Evolutionary conservation across 2,329 filamentous ascomycete species (phyloP).

Genomic region (Colletotrichum theobromicola): DNA sequence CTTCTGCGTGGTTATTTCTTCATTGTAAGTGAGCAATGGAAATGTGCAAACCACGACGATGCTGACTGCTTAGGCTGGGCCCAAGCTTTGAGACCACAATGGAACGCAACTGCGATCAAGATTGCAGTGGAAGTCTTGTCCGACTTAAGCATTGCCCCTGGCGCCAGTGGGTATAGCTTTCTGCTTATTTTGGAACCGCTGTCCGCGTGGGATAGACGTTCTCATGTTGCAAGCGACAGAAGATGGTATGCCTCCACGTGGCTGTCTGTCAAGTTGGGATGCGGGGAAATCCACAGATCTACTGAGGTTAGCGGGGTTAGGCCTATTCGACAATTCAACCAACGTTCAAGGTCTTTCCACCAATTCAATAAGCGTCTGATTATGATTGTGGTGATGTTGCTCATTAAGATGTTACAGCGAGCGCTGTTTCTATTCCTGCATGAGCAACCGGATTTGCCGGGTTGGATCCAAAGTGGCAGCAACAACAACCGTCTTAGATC

Average conservation of each 20-base stretch:
- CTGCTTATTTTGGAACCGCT: neutral
- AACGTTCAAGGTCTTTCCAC: neutral
- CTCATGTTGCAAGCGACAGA: neutral
- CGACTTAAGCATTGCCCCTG: neutral
- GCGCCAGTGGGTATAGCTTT: neutral
- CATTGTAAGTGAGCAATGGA: neutral
- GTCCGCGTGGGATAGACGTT: neutral
- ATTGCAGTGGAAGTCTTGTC: neutral
- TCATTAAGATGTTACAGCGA: rapidly evolving
- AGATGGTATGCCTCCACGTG: neutral
- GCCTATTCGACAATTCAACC: neutral
- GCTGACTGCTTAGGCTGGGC: neutral
- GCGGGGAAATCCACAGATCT: neutral
- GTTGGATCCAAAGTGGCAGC: rapidly evolving
- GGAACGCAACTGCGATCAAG: neutral
- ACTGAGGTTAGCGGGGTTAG: neutral
- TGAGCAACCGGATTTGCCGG: neutral
- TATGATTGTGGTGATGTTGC: neutral
- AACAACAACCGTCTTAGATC: neutral
- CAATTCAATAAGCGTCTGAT: neutral
- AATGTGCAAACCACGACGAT: neutral
- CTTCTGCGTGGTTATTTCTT: neutral
- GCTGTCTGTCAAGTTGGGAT: neutral
- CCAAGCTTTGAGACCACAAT: neutral
- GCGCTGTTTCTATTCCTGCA: neutral